phyloP scores from a whole-genome alignment of 2,329 filamentous ascomycete genomes.

The Hymenoscyphus fraxineus region DNA sequence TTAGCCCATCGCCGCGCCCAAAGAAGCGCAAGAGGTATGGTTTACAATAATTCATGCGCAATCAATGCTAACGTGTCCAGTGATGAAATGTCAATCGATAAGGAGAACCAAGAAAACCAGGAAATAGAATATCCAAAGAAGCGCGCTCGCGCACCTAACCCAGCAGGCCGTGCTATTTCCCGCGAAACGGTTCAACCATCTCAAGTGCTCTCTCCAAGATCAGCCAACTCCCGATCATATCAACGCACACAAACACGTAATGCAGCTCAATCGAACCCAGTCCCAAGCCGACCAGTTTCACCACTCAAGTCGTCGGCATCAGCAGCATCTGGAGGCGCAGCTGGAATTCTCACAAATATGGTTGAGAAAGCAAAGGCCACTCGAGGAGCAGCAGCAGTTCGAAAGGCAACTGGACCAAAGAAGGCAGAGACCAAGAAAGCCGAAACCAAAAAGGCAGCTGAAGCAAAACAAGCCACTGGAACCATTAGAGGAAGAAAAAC shows the following conservation, averaged over 20 bases:
- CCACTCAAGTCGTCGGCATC: slow-evolving; percentile 52
- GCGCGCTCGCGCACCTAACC: slow-evolving; percentile 38
- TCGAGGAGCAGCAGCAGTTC: slow-evolving; percentile 44
- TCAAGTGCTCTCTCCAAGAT: slow-evolving; percentile 67
- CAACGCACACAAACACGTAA: slow-evolving; percentile 29
- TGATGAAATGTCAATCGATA: slow-evolving; percentile 64
- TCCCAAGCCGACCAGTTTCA: slow-evolving; percentile 56
- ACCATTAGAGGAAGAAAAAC: slow-evolving; percentile 28
- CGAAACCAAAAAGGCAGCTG: slow-evolving; percentile 13
- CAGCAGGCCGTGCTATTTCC: slow-evolving; percentile 38
- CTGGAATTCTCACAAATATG: slow-evolving; percentile 52
- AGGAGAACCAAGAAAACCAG: slow-evolving; percentile 77
- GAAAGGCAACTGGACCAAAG: slow-evolving; percentile 29
- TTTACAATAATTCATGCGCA: slow-evolving; percentile 18
- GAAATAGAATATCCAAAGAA: slow-evolving; percentile 68
- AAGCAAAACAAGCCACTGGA: slow-evolving; percentile 15
- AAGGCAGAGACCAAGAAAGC: slow-evolving; percentile 1
- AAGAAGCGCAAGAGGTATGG: slow-evolving; percentile 52
- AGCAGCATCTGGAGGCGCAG: slow-evolving; percentile 33
- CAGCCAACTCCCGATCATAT: slow-evolving; percentile 54
- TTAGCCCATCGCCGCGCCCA: slow-evolving; percentile 32
- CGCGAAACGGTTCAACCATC: slow-evolving; percentile 44
- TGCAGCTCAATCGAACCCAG: slow-evolving; percentile 50
- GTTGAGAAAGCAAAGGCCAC: slow-evolving; percentile 58
- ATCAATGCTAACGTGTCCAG: slow-evolving; percentile 42